phyloP scores from a whole-genome alignment of 768 basidiomycete species.

The Boletus sensibilis region DNA sequence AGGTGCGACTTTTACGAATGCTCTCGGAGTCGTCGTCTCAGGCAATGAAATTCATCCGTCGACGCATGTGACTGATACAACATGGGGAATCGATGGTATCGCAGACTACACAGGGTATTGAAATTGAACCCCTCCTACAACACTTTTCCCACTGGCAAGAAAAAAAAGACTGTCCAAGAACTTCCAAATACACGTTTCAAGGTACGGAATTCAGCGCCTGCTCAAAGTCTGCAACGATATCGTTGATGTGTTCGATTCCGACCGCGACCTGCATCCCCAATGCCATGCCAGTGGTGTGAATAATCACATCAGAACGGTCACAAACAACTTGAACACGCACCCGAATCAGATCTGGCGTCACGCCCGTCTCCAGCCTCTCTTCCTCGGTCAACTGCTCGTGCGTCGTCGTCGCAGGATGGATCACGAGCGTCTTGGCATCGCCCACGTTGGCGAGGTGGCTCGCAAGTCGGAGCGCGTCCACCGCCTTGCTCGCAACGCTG shows the following conservation, averaged over 20 bases:
- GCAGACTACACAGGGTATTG: background rate
- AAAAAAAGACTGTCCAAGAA: background rate
- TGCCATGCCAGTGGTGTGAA: background rate
- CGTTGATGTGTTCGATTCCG: conserved; percentile 44
- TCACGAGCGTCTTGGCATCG: conserved; percentile 61
- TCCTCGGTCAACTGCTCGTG: conserved; percentile 53
- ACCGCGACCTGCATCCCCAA: conserved; percentile 39
- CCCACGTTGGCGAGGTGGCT: conserved; percentile 75
- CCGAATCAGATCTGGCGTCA: conserved; percentile 56
- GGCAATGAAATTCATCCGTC: background rate
- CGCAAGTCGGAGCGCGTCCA: conserved; percentile 69
- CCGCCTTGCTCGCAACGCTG: conserved; percentile 52
- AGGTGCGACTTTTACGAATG: background rate
- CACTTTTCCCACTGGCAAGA: background rate
- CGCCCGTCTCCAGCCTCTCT: conserved; percentile 50
- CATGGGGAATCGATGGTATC: background rate
- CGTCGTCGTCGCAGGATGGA: conserved; percentile 58
- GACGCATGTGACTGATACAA: background rate
- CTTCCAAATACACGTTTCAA: background rate
- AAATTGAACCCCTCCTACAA: background rate
- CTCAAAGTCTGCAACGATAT: conserved; percentile 49
- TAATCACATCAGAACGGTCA: too few species aligned
- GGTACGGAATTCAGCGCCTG: conserved; percentile 34
- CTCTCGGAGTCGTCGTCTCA: background rate
- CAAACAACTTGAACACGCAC: conserved; percentile 32